Percentiles rank a stretch among this genome's conserved stretches.
These are phyloP conservation scores for Nicotiana benthamiana DNA, from an alignment of 257 asterid species.

Conservation along the genomic window DNA sequence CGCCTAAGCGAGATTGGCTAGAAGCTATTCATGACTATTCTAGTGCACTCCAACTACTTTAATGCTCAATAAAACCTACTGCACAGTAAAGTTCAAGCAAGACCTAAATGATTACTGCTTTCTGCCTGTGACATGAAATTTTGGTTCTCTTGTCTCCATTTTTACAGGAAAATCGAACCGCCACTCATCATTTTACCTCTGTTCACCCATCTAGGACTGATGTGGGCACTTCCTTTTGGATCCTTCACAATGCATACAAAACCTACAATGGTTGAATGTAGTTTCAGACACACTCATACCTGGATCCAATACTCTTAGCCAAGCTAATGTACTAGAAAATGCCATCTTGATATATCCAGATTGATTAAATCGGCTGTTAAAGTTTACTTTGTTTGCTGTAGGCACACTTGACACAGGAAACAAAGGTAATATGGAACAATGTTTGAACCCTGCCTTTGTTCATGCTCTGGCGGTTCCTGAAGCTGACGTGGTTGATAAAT, in stretches of 20 bases:
- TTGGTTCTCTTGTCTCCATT: background rate
- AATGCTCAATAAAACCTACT: background rate
- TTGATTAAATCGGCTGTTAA: background rate
- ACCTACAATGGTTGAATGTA: background rate
- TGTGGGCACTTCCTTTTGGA: background rate
- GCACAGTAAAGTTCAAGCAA: background rate
- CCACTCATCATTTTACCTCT: background rate
- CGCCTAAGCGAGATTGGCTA: background rate
- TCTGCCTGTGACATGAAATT: background rate
- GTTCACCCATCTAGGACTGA: background rate
- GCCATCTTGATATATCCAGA: background rate
- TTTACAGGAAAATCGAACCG: background rate
- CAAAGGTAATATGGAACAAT: slow-evolving; percentile 51
- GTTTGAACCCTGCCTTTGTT: slow-evolving; percentile 79
- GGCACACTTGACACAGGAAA: slow-evolving; percentile 35
- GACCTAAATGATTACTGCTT: background rate
- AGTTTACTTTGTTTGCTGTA: slow-evolving; percentile 11
- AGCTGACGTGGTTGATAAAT: slow-evolving; percentile 54
- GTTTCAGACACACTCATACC: background rate
- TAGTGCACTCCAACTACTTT: background rate
- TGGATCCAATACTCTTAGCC: background rate
- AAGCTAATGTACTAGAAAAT: background rate
- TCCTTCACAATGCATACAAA: background rate
- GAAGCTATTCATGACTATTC: background rate
- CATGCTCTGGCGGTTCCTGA: slow-evolving; percentile 81